A percentile compares a stretch with the other conserved stretches of the same genome.
These are phyloP conservation scores for Phytophthora litchii DNA, from an alignment of 352 stramenopile genomes.

Conservation along the genomic window DNA sequence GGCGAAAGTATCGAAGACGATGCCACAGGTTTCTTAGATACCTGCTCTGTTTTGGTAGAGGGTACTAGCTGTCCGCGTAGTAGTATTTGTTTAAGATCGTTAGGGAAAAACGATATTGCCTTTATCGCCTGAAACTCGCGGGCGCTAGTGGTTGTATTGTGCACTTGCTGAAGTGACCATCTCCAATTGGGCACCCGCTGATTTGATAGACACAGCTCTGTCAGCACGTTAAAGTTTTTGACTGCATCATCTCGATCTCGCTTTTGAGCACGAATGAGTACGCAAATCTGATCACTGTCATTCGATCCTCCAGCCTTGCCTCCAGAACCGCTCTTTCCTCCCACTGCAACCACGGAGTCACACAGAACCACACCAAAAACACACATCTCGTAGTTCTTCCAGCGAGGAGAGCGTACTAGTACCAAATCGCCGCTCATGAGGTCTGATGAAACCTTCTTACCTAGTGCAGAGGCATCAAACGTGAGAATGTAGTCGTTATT, in stretches of 20 bases:
- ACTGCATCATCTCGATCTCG: conserved; percentile 25
- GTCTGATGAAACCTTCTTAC: conserved; percentile 34
- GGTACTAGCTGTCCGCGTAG: conserved; percentile 42
- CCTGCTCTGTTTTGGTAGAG: conserved; percentile 12
- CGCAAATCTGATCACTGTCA: conserved; percentile 61
- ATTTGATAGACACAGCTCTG: conserved; percentile 76
- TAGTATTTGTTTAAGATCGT: conserved; percentile 58
- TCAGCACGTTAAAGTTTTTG: conserved; percentile 53
- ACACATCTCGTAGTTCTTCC: conserved; percentile 60
- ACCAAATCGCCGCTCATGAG: conserved; percentile 73
- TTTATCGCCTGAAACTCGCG: conserved; percentile 85
- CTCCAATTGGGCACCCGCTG: conserved; percentile 56
- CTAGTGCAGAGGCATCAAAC: conserved; percentile 42
- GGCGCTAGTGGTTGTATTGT: conserved; percentile 78
- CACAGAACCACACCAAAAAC: conserved; percentile 75
- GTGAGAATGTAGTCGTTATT: conserved; percentile 70
- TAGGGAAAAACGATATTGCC: conserved; percentile 57
- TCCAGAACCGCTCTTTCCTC: conserved; percentile 21
- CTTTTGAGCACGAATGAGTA: conserved; percentile 55
- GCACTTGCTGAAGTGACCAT: conserved; percentile 70
- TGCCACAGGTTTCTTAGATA: conserved; percentile 5
- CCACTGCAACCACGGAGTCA: conserved; percentile 65
- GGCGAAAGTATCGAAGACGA: conserved; percentile 41
- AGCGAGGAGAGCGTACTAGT: conserved; percentile 59
- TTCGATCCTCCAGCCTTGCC: conserved; percentile 13